A percentile compares a stretch with the other conserved stretches of the same genome.
Evolutionary conservation across 306 rosid genomes (phyloP).

Genomic region (Bauhinia variegata): DNA sequence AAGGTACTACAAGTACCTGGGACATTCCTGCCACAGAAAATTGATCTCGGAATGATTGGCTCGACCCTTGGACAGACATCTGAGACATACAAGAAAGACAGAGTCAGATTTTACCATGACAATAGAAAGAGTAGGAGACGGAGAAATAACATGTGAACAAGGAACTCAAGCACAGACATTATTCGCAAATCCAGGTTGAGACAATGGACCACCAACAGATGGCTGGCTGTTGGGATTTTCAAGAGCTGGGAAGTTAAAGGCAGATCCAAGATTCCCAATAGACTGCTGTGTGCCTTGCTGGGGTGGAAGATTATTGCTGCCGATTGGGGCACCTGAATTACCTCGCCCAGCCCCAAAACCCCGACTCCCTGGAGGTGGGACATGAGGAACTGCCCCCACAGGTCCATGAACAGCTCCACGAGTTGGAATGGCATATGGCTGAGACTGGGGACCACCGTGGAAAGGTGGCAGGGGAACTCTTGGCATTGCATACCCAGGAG

Average conservation of each 20-base stretch:
- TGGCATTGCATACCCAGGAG: slow-evolving; percentile 87
- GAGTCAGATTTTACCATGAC: slow-evolving; percentile 31
- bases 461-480: slow-evolving; percentile 82
- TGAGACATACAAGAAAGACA: slow-evolving; percentile 42
- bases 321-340: slow-evolving; percentile 76
- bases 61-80: slow-evolving; percentile 88
- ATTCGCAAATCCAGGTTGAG: slow-evolving; percentile 96
- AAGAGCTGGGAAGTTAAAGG: slow-evolving; percentile 75
- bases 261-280: slow-evolving; percentile 76
- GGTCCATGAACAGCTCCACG: slow-evolving; percentile 99
- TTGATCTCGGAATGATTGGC: slow-evolving; percentile 88
- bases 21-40: slow-evolving; percentile 93
- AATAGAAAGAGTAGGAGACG: background rate
- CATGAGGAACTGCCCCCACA: slow-evolving; percentile 99
- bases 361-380: slow-evolving; percentile 87
- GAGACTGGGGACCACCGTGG: slow-evolving; percentile 92
- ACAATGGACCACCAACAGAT: slow-evolving; percentile 90
- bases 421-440: slow-evolving; percentile 98
- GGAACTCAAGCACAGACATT: slow-evolving; percentile 54
- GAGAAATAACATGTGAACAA: slow-evolving; percentile 15
- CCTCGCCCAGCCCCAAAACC: slow-evolving; percentile 97
- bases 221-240: slow-evolving; percentile 98
- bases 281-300: slow-evolving; percentile 88
- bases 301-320: slow-evolving; percentile 87
- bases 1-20: slow-evolving; percentile 58